Base-by-base conservation (phyloP, 2,329 filamentous ascomycete genomes). In the Thyridium curvatum region DNA sequence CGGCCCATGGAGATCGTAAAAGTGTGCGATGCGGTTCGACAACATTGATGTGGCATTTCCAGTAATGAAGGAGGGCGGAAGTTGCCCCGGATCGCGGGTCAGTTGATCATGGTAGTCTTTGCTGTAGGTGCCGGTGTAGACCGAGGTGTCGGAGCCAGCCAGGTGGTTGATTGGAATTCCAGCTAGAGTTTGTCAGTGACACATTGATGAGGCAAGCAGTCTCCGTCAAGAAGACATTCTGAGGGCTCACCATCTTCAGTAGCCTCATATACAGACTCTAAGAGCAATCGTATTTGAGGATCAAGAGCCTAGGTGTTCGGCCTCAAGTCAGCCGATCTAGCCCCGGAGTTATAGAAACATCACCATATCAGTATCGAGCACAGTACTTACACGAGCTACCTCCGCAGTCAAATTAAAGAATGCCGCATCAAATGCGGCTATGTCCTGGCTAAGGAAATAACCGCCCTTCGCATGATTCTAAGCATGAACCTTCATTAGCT, bases 401-500 rank as follows among this genome's bases (percentile, higher is more conserved):
- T 41, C 37, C 9, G n/a, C 50, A 3, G 59, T 59, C n/a, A 64
- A 60, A 26, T 60, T 54, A 48, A 61, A 62, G 36, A 63, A 64
- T 3, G 47, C 46, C 26, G 53, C 58, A 42, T 62, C 52, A 40
- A 57, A 59, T 34, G 47, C 39, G 8, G 48, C 43, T 3, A 52
- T 38, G 30, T 61, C 55, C 30, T 54, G 45, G 4, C 46, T 44
- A 18, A 63, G 46, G 18, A 62, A 58, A 39, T 60, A 61, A 2
- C 58, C 55, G 6, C 56, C 53, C 4, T 41, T 36, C 7, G 52
- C 51, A 16, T 58, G 55, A 34, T 59, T 60, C 41, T 59, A n/a
- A n/a, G n/a, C n/a, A n/a, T n/a, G n/a, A n/a, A n/a, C n/a, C n/a
- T n/a, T n/a, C n/a, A n/a, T n/a, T n/a, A n/a, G n/a, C n/a, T n/a